A percentile compares a stretch with the other conserved stretches of the same genome.
phyloP scores from a whole-genome alignment of 345 rosid species.

The Erodium maritimum region DNA sequence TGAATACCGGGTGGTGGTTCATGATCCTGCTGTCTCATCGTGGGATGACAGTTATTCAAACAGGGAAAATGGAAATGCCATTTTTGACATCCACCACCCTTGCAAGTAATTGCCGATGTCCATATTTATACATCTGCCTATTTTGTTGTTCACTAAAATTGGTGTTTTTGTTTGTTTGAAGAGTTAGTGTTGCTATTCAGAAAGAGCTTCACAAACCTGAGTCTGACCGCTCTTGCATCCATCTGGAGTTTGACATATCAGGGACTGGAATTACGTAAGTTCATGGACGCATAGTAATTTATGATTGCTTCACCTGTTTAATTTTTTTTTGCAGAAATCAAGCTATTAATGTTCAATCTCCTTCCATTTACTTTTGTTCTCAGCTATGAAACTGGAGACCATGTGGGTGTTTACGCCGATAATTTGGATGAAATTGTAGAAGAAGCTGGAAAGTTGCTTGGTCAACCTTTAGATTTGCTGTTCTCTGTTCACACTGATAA shows the following conservation, averaged over 20 bases:
- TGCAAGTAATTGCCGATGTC: constrained; percentile 43
- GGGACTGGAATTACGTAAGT: constrained; percentile 87
- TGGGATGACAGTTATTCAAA: constrained; percentile 40
- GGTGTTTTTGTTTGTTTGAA: constrained; percentile 13
- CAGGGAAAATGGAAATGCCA: constrained; percentile 61
- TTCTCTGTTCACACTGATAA: constrained; percentile 80
- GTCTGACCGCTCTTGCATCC: constrained; percentile 97
- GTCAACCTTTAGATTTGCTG: constrained; percentile 61
- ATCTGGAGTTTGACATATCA: constrained; percentile 86
- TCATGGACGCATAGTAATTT: neutral
- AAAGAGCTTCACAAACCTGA: constrained; percentile 84
- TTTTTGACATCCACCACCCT: constrained; percentile 88
- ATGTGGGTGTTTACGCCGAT: constrained; percentile 80
- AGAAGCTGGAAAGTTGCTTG: constrained; percentile 66
- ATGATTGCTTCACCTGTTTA: neutral
- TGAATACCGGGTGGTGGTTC: constrained; percentile 75
- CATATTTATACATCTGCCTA: neutral
- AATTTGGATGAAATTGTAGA: constrained; percentile 72
- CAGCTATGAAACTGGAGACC: constrained; percentile 99
- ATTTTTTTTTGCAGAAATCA: too few relatives aligned
- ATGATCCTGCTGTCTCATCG: constrained; percentile 35
- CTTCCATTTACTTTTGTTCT: constrained; percentile 6
- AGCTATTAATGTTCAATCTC: neutral
- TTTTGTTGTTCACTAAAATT: neutral
- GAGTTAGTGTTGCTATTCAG: constrained; percentile 74